A percentile compares a stretch with the other conserved stretches of the same genome.
Conservation (phyloP, 495 filamentous ascomycete genomes). For the Neurospora sp. region DNA sequence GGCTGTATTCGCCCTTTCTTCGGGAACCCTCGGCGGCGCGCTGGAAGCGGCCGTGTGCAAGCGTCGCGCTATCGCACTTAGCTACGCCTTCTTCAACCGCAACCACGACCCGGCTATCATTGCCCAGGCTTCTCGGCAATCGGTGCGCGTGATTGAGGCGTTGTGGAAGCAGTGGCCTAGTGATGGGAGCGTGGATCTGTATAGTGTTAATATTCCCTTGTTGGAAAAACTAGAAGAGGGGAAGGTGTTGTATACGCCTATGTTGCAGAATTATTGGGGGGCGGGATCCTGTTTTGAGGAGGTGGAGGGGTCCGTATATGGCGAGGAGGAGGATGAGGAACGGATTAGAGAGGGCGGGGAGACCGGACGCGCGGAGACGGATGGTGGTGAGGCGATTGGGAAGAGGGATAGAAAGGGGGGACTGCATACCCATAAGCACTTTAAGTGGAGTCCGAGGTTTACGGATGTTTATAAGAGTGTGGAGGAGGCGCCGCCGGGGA, state of each 20-base stretch:
- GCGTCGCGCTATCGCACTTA: conserved; percentile 67
- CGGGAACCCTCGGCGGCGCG: conserved; percentile 82
- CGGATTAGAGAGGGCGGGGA: conserved; percentile 47
- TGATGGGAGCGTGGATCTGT: conserved; percentile 59
- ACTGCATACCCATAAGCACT: conserved; percentile 65
- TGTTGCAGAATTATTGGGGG: conserved; percentile 83
- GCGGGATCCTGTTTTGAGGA: conserved; percentile 73
- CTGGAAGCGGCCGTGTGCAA: conserved; percentile 85
- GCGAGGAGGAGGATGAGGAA: conserved; percentile 54
- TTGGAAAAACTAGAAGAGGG: conserved; percentile 52
- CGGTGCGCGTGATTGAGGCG: conserved; percentile 67
- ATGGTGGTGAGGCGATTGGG: conserved; percentile 13
- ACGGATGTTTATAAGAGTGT: conserved; percentile 77
- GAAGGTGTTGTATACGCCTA: conserved; percentile 66
- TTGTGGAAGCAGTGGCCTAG: conserved; percentile 62
- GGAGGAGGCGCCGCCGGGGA: conserved; percentile 67
- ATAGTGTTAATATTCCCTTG: conserved; percentile 80
- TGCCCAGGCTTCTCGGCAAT: conserved; percentile 55
- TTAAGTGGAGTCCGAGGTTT: conserved; percentile 88
- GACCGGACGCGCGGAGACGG: conserved; percentile 20
- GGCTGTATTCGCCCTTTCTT: conserved; percentile 79
- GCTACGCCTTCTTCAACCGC: conserved; percentile 75
- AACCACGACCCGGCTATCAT: conserved; percentile 75
- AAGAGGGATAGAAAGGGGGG: conserved; percentile 2
- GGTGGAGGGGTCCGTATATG: conserved; percentile 49